Conservation (phyloP, 371 early-diverging fungal genomes). For the Apophysomyces elegans region DNA sequence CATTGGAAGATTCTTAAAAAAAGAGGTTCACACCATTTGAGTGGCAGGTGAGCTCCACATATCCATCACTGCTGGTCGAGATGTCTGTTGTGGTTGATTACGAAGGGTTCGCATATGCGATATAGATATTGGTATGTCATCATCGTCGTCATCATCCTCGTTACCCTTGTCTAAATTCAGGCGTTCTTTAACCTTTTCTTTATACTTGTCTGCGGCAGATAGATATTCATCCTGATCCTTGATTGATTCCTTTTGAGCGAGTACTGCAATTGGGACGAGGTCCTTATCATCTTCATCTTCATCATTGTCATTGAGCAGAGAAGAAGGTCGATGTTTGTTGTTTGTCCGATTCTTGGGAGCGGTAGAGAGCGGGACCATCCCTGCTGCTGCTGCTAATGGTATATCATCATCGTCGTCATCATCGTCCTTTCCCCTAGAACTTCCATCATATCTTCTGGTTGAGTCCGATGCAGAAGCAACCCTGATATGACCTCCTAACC, state of each 20-base stretch:
- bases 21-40: not conserved
- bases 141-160: not conserved
- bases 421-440: not conserved
- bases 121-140: conserved; percentile 9
- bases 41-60: conserved; percentile 3
- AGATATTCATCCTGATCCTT: conserved; percentile 6
- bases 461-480: conserved; percentile 11
- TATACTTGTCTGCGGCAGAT: conserved; percentile 14
- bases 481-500: not conserved
- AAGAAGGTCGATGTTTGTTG: conserved; percentile 8
- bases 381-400: conserved; percentile 10
- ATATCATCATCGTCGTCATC: conserved; percentile 18
- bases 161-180: conserved; percentile 1
- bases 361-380: not conserved
- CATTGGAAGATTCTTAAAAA: not conserved
- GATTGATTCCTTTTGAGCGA: not conserved
- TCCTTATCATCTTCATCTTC: conserved; percentile 16
- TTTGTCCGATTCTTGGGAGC: not conserved
- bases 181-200: conserved; percentile 9
- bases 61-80: not conserved
- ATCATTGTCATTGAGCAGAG: conserved; percentile 6
- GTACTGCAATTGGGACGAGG: conserved; percentile 13
- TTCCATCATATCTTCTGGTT: not conserved
- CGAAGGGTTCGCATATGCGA: conserved; percentile 17
- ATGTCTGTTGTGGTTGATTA: conserved; percentile 1